Base-by-base conservation (phyloP, 2,329 filamentous ascomycete genomes). In the Bipolaris oryzae region DNA sequence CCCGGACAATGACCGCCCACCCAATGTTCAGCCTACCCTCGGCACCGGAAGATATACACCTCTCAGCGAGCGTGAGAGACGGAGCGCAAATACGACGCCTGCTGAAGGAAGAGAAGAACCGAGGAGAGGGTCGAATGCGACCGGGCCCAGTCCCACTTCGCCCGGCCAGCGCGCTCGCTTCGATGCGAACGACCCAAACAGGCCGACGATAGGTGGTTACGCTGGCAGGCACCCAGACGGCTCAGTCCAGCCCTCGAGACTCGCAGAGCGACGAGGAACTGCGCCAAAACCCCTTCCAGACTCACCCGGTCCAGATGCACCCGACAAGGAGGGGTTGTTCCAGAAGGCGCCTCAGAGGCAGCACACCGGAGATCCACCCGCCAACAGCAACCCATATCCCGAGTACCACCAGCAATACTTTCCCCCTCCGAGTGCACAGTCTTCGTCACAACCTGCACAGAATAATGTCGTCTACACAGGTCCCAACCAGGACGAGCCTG, bases 251-350 rank as follows among this genome's bases (percentile, higher is more conserved):
- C 81, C 83, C 11, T 86, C 86, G 41, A 84, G 86, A 46, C 81
- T 96, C 57, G 92, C 91, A 16, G 92, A 96, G 79, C 84, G 93
- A 64, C 85, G 93, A 69, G 91, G 90, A 21, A 88, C 89, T n/a
- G 87, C 84, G 7, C 91, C 92, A 21, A 93, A 91, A 72, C 89
- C 92, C 45, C 81, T 96, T 47, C 89, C 92, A 55, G 92, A 93
- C 60, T 93, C 92, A 1, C 87, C 89, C 16, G 92, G 89, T 42
- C 89, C 90, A 18, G 89, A 89, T 58, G 81, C 83, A n/a, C 84
- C 86, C 21, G 90, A 95, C 61, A 89, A 88, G 68, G 88, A 92
- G 53, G 89, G 86, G n/a, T 79, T 96, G 50, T 96, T 96, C 74
- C 89, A 91, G 58, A 87, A 87, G 76, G 77, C 75, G 63, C 81